These are phyloP conservation scores for Edaphochlamys debaryana DNA, from an alignment of 139 green algal genomes.

Conservation along the genomic window DNA sequence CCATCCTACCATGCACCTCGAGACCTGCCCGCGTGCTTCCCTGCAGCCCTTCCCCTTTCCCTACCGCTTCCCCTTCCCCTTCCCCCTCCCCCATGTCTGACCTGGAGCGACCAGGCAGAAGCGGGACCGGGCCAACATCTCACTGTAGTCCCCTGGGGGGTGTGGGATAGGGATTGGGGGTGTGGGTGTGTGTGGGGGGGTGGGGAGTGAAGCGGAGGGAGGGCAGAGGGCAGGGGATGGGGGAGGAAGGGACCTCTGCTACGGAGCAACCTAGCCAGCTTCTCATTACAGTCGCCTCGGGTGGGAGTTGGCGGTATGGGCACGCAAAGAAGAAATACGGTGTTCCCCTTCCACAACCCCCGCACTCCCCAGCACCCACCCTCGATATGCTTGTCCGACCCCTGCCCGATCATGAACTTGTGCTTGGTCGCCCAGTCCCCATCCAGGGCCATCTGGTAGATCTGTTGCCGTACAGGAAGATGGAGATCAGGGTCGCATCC, in stretches of 20 bases:
- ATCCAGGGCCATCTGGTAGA: conserved; percentile 14
- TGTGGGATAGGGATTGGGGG: too few relatives aligned
- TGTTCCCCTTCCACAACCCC: too few relatives aligned
- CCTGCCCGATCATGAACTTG: conserved; percentile 27
- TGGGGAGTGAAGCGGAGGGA: too few relatives aligned
- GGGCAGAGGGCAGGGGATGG: too few relatives aligned
- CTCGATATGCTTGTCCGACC: conserved; percentile 11
- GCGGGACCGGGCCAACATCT: conserved; percentile 28
- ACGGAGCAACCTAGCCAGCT: too few relatives aligned
- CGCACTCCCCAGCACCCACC: too few relatives aligned
- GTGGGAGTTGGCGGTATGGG: too few relatives aligned
- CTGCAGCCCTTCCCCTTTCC: neutral
- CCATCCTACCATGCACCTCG: neutral
- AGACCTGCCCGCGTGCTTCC: neutral
- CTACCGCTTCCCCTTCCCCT: neutral
- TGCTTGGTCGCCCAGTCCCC: conserved; percentile 23
- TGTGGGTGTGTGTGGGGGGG: too few relatives aligned
- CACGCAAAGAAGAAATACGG: too few relatives aligned
- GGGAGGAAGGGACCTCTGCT: too few relatives aligned
- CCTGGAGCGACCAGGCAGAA: conserved; percentile 58
- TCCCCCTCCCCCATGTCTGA: too few relatives aligned
- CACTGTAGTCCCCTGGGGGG: conserved; percentile 39
- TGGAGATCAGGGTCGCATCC: too few relatives aligned
- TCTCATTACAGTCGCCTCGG: conserved; percentile 37
- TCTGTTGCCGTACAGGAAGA: neutral